Percentiles rank a stretch among this genome's conserved stretches.
phyloP scores from a whole-genome alignment of 2,329 filamentous ascomycete genomes.

The Aspergillus fumigatus region DNA sequence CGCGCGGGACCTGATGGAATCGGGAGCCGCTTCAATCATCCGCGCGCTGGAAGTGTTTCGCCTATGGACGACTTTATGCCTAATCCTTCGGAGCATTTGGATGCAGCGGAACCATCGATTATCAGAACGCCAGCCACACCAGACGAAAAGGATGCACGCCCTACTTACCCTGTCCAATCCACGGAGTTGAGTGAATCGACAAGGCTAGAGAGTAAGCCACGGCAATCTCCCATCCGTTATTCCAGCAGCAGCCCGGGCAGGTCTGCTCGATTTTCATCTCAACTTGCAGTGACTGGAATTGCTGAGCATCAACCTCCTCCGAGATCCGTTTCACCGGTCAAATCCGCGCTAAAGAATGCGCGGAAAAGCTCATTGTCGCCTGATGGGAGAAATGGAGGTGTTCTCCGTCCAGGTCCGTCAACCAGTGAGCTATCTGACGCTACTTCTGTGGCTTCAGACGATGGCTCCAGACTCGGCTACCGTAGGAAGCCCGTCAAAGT shows the following conservation, averaged over 20 bases:
- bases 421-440: slow-evolving; percentile 55
- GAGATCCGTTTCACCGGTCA: slow-evolving; percentile 57
- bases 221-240: slow-evolving; percentile 26
- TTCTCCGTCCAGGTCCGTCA: slow-evolving; percentile 27
- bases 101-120: neutral
- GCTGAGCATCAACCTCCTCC: slow-evolving; percentile 53
- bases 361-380: slow-evolving; percentile 41
- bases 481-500: slow-evolving; percentile 55
- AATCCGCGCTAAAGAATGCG: slow-evolving; percentile 58
- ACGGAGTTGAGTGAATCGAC: slow-evolving; percentile 16
- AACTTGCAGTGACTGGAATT: slow-evolving; percentile 44
- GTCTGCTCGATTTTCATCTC: slow-evolving; percentile 54
- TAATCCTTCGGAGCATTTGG: neutral
- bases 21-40: neutral
- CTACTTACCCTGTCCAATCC: slow-evolving; percentile 16
- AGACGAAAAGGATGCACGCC: slow-evolving; percentile 7
- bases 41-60: neutral
- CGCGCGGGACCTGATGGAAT: slow-evolving; percentile 21
- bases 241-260: slow-evolving; percentile 50
- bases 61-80: neutral
- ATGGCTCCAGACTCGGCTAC: slow-evolving; percentile 35
- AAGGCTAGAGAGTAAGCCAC: slow-evolving; percentile 9
- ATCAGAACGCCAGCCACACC: slow-evolving; percentile 9
- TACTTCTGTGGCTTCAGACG: slow-evolving; percentile 46
- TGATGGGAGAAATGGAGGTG: slow-evolving; percentile 23